Conservation (phyloP, 148 eudicot species). For the Rhododendron griersonianum region DNA sequence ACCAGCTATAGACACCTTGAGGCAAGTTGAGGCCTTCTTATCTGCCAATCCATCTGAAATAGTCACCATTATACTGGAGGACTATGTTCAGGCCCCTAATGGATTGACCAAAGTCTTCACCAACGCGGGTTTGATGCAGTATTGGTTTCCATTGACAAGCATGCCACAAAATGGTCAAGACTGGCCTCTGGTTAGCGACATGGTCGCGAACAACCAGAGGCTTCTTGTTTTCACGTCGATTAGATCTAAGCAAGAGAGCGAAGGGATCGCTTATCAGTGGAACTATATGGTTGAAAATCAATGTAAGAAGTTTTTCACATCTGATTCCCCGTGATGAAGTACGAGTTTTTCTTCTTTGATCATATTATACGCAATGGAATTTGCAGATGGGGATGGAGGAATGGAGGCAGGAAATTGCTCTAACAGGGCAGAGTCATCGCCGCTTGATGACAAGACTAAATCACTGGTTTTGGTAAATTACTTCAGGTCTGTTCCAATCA, state of each 20-base stretch:
- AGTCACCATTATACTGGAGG: constrained; percentile 73
- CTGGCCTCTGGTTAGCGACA: constrained; percentile 78
- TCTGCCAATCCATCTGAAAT: constrained; percentile 63
- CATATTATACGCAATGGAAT: neutral
- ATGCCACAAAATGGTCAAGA: constrained; percentile 73
- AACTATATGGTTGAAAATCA: constrained; percentile 9
- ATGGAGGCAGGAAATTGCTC: constrained; percentile 51
- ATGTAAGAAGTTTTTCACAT: neutral
- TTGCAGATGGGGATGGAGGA: constrained; percentile 68
- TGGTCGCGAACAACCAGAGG: constrained; percentile 66
- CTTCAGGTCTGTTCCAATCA: constrained; percentile 43
- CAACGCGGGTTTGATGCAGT: constrained; percentile 61
- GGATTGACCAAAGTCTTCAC: constrained; percentile 73
- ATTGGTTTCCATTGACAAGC: constrained; percentile 64
- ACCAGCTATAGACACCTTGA: constrained; percentile 57
- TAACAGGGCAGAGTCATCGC: constrained; percentile 57
- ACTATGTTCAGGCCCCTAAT: constrained; percentile 60
- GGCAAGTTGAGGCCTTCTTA: constrained; percentile 62
- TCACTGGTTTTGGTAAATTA: constrained; percentile 64
- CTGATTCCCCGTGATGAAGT: neutral
- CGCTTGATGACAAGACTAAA: constrained; percentile 42
- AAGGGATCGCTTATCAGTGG: constrained; percentile 30
- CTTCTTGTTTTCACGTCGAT: constrained; percentile 69
- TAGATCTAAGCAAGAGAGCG: constrained; percentile 47
- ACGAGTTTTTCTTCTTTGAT: neutral